Percentiles rank a stretch among this genome's conserved stretches.
Evolutionary conservation across 495 filamentous ascomycete genomes (phyloP).

Genomic region (Penicillium cataractarum): DNA sequence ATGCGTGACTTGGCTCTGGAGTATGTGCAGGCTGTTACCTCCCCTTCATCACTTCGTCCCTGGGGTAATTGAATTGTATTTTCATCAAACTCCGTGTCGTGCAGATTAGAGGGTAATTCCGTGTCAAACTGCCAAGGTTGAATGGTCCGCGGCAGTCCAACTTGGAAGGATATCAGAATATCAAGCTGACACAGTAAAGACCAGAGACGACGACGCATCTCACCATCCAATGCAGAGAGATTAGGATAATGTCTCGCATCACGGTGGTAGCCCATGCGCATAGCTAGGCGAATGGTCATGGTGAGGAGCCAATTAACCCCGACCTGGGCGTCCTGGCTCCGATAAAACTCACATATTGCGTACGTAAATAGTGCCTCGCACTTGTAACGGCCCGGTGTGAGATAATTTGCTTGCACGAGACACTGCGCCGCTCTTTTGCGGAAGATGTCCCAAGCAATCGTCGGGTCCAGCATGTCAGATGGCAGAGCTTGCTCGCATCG

Average conservation of each 20-base stretch:
- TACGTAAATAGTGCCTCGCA: constrained; percentile 46
- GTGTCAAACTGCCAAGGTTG: constrained; percentile 50
- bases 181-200: constrained; percentile 44
- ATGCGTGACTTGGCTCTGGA: constrained; percentile 44
- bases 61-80: constrained; percentile 39
- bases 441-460: constrained; percentile 28
- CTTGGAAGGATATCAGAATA: constrained; percentile 47
- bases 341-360: constrained; percentile 41
- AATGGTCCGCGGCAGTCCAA: constrained; percentile 49
- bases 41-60: constrained; percentile 36
- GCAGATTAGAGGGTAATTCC: constrained; percentile 44
- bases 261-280: constrained; percentile 52
- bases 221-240: constrained; percentile 44
- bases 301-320: constrained; percentile 43
- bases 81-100: constrained; percentile 49
- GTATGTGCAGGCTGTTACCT: constrained; percentile 42
- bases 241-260: constrained; percentile 43
- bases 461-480: constrained; percentile 16
- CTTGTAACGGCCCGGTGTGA: constrained; percentile 36
- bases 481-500: constrained; percentile 37
- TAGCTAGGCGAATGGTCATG: constrained; percentile 43
- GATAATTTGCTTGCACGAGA: constrained; percentile 40
- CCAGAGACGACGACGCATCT: constrained; percentile 53
- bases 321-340: constrained; percentile 39
- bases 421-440: constrained; percentile 37